Evolutionary conservation across 805 yeast species (phyloP), one percentile per base, ranked within the genome.

Genomic region (Wickerhamiella slavikovae): DNA sequence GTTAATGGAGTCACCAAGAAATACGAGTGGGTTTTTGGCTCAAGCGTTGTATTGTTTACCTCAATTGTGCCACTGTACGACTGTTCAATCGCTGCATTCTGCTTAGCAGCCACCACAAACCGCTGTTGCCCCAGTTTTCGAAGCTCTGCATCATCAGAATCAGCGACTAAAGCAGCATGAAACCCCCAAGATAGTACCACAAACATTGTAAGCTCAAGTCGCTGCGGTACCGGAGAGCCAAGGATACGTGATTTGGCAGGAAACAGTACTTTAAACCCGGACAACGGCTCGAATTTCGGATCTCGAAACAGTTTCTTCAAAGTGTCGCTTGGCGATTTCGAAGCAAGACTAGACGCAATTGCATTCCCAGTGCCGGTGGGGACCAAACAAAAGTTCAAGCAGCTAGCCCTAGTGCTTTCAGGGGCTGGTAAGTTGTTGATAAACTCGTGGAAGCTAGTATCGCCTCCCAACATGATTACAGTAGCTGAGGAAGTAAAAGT

Each of bases 291-390:
- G 29, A 38, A 40, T 14, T 35, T 35, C 10, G 15, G 10, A 4
- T 25, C 32, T 16, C 29, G 22, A 17, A 43, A 47, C 3, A 52
- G 31, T 30, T 52, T 21, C 6, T 39, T 33, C 39, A 47, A 27
- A 37, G 54, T 50, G 9, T 19, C 35, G 8, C 46, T 30, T 5
- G 52, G 45, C 28, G 43, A 14, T 7, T 19, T 3, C 38, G 39
- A 28, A 39, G 67, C 69, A 2, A 71, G 39, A 0, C 93, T 72
- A 15, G 64, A 61, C 2, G 78, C 65, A 35, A 79, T 55, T 1
- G 92, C 82, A 47, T 83, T 83, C 0, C 93, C 95, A 1, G 92
- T 74, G 1, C 95, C 95, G 35, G 70, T 58, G 0, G 94, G 92
- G 11, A 83, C 47, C 12, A 57, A 34, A 7, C 34, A 38, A 4